Base-by-base conservation (phyloP, 1,284 basidiomycete genomes). In the Tilletiopsis washingtonensis region DNA sequence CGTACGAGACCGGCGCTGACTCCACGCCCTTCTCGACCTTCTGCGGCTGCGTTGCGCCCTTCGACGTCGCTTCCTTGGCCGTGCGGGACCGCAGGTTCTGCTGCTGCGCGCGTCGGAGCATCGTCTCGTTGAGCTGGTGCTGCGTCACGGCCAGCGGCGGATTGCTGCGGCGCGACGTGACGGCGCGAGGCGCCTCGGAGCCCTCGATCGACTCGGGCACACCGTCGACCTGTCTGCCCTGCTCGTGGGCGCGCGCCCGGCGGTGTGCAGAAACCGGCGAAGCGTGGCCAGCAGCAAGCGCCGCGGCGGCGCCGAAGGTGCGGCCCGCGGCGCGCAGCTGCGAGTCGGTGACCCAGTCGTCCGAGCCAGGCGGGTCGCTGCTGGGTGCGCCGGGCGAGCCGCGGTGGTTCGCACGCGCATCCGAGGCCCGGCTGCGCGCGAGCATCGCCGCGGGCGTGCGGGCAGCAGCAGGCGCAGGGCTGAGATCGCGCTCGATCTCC, bases 61-160 rank as follows among this genome's bases (percentile, higher is more conserved):
- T n/a, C n/a, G n/a, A n/a, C n/a, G n/a, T n/a, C n/a, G n/a, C n/a
- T n/a, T n/a, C n/a, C 24, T 46, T 51, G 47, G 59, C 54, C 21
- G 57, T 47, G 9, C 54, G 51, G 21, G 47, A 46, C 21, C 53
- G 51, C 32, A 59, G 46, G 37, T 55, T 61, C 34, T 67, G 65
- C 7, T 53, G 46, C 27, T 61, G 53, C 47, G 58, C 50, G 44
- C 60, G 58, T 32, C 56, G 56, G 39, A 61, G 53, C 32, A 69
- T 29, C 0, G 61, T 61, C 0, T 57, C 63, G 24, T 67, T 67
- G 27, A 69, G 57, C 39, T 64, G 54, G 9, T 49, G 62, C 20
- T 52, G 49, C 11, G 59, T 63, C 56, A 63, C 47, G 23, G 56
- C 52, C 17, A 55, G 24, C 3, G 62, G 59, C 11, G 47, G 54